Conservation (phyloP, 176 grass and related monocot species). For the Bonia amplexicaulis region DNA sequence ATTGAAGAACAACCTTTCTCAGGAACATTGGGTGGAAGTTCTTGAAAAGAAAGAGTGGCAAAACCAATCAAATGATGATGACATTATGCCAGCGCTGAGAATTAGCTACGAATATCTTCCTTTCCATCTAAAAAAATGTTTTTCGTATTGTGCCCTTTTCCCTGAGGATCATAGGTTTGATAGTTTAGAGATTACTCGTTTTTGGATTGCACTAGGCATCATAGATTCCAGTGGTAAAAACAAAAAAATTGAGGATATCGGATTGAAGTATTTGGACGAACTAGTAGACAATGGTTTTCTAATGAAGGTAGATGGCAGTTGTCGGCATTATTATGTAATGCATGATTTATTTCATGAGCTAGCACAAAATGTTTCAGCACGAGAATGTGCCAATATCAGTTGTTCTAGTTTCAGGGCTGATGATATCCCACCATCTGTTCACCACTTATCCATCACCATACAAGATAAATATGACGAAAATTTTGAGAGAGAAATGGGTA, state of each 20-base stretch:
- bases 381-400: not conserved
- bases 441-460: not conserved
- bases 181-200: not conserved
- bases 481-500: not conserved
- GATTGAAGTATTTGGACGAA: not conserved
- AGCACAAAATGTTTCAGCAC: not conserved
- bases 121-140: not conserved
- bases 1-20: not conserved
- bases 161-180: slow-evolving; percentile 1
- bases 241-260: not conserved
- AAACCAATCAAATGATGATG: not conserved
- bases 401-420: not conserved
- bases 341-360: slow-evolving; percentile 12
- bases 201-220: not conserved
- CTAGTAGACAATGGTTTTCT: slow-evolving; percentile 1
- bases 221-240: not conserved
- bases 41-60: not conserved
- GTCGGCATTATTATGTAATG: not conserved
- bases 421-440: not conserved
- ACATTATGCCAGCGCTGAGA: slow-evolving; percentile 5
- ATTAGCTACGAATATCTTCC: slow-evolving; percentile 29
- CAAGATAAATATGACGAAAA: not conserved
- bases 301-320: not conserved
- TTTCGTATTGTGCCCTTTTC: not conserved
- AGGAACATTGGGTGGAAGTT: not conserved